Evolutionary conservation across 78 protist genomes (phyloP).

Genomic region (Dictyostelium capitatum): DNA sequence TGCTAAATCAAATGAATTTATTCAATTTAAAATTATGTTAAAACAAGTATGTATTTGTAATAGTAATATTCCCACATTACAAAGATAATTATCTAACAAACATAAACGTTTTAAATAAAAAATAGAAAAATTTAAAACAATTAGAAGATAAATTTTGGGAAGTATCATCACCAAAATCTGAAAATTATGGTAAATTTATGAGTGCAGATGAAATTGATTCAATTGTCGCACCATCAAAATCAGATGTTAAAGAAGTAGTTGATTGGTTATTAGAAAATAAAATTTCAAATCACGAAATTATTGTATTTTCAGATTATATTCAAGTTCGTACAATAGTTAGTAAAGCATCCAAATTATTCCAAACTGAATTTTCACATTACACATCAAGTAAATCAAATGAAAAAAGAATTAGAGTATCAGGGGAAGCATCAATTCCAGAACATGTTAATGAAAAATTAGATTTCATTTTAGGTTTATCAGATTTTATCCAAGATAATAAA

Average conservation of each 20-base stretch:
- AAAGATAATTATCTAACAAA: no score
- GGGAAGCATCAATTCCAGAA: constrained; percentile 52
- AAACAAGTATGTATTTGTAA: constrained; percentile 29
- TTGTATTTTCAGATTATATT: constrained; percentile 35
- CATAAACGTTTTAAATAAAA: no score
- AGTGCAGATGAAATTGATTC: constrained; percentile 29
- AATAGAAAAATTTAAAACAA: constrained; percentile 33
- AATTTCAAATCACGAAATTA: constrained; percentile 35
- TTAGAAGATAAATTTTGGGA: constrained; percentile 66
- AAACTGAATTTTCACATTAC: constrained; percentile 23
- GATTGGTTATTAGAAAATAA: constrained; percentile 8
- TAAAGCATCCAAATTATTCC: constrained; percentile 36
- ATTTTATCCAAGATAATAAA: constrained; percentile 59
- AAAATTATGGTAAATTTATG: constrained; percentile 71
- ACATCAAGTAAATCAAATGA: neutral
- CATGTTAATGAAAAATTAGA: constrained; percentile 52
- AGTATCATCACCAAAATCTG: constrained; percentile 74
- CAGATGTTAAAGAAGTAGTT: constrained; percentile 19
- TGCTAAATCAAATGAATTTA: neutral
- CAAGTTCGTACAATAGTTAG: constrained; percentile 57
- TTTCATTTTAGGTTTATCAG: constrained; percentile 78
- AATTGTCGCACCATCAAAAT: constrained; percentile 43
- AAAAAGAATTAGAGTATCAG: constrained; percentile 32
- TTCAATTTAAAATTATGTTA: constrained; percentile 55
- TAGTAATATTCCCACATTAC: no score